These are phyloP conservation scores for Lecanoromycetidae sp. DNA, from an alignment of 2,329 filamentous ascomycete species.

Conservation along the genomic window DNA sequence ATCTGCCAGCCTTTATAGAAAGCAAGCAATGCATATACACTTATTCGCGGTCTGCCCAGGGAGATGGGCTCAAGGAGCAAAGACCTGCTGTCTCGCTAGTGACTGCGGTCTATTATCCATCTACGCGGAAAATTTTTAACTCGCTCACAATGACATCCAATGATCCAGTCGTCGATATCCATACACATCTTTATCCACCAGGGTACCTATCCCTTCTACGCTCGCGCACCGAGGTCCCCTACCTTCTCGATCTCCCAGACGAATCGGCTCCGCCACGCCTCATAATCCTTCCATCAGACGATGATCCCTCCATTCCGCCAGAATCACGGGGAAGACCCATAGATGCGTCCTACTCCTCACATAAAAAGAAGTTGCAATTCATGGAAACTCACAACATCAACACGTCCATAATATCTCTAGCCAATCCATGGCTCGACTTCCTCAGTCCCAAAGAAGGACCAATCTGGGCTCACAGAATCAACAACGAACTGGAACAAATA, in stretches of 20 bases:
- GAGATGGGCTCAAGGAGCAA: no score
- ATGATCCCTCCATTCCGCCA: slow-evolving; percentile 26
- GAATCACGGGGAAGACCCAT: slow-evolving; percentile 61
- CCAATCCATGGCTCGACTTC: slow-evolving; percentile 92
- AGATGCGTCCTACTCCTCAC: slow-evolving; percentile 70
- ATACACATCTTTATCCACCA: slow-evolving; percentile 52
- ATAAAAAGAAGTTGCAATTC: slow-evolving; percentile 68
- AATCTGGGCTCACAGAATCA: slow-evolving; percentile 54
- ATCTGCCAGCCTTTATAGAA: background rate
- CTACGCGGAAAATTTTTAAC: no score
- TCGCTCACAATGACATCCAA: background rate
- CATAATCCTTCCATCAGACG: slow-evolving; percentile 37
- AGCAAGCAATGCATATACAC: background rate
- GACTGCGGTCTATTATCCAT: background rate
- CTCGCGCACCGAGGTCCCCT: slow-evolving; percentile 36
- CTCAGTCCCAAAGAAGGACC: slow-evolving; percentile 50
- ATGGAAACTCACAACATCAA: slow-evolving; percentile 77
- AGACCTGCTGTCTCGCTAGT: background rate
- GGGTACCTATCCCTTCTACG: slow-evolving; percentile 47
- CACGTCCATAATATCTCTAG: slow-evolving; percentile 73
- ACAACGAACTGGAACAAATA: slow-evolving; percentile 62
- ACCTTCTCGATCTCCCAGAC: slow-evolving; percentile 30
- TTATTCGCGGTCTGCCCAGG: background rate
- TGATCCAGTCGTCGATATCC: slow-evolving; percentile 38
- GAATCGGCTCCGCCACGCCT: slow-evolving; percentile 27